Base-by-base conservation (phyloP, 140 eudicot species). In the Ambrosia hybrid region DNA sequence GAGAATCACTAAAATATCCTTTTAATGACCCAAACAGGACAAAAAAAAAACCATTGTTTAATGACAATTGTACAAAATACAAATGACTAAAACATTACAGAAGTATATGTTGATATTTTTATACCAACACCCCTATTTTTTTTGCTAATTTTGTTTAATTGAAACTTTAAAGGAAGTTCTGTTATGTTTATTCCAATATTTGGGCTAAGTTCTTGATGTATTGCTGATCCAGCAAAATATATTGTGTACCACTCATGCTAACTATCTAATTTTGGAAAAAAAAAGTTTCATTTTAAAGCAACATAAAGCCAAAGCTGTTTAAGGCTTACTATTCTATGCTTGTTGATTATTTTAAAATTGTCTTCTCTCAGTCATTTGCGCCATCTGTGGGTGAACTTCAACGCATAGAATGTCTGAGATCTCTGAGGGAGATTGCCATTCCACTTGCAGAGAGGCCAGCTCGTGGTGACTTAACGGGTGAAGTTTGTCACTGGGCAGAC, bases 381-480 rank as follows among this genome's bases (percentile, higher is more conserved):
- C n/a, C n/a, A n/a, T n/a, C n/a, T n/a, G n/a, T n/a, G n/a, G n/a
- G n/a, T n/a, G n/a, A n/a, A n/a, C n/a, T n/a, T n/a, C n/a, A n/a
- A n/a, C n/a, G n/a, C n/a, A n/a, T n/a, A n/a, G n/a, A n/a, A n/a
- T n/a, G n/a, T n/a, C n/a, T n/a, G n/a, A n/a, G n/a, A n/a, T n/a
- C n/a, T n/a, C n/a, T n/a, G n/a, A n/a, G n/a, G n/a, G n/a, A n/a
- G n/a, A n/a, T n/a, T n/a, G n/a, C n/a, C n/a, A n/a, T n/a, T n/a
- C n/a, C n/a, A n/a, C n/a, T n/a, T n/a, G n/a, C n/a, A n/a, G n/a
- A 94, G 81, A 91, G 99, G 77, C 95, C 99, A 59, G 97, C 94
- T 74, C 89, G 99, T 58, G 99, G 99, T 86, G 99, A 94, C 80
- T 76, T 94, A 86, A 94, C 99, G 36, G 99, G 99, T 79, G 97